A percentile compares a stretch with the other conserved stretches of the same genome.
Evolutionary conservation across 1,284 basidiomycete genomes (phyloP).

Genomic region (Hortiboletus rubellus): DNA sequence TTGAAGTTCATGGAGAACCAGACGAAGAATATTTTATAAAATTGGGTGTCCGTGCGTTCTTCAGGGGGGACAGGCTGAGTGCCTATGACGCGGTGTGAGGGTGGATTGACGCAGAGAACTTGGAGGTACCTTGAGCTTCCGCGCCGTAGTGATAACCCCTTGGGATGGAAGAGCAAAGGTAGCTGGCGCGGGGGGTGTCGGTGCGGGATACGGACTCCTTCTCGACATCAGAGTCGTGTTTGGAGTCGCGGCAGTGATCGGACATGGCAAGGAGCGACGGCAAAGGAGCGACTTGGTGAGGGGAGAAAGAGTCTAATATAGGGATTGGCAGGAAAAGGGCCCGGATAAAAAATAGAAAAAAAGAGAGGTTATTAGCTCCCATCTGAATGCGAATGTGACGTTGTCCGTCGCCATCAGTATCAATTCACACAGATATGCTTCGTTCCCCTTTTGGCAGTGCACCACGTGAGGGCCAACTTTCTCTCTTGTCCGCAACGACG

Average conservation of each 20-base stretch:
- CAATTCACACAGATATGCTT: not conserved
- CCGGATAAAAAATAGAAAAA: conserved; percentile 2
- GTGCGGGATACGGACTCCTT: conserved; percentile 30
- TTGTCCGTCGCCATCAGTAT: conserved; percentile 1
- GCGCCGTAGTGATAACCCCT: conserved; percentile 33
- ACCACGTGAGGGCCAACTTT: conserved; percentile 21
- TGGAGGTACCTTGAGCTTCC: conserved; percentile 28
- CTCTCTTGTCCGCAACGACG: not conserved
- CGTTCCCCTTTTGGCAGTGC: conserved; percentile 5
- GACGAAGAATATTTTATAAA: conserved; percentile 72
- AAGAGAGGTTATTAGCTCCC: conserved; percentile 2
- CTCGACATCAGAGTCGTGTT: conserved; percentile 26
- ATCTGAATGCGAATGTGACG: conserved; percentile 1
- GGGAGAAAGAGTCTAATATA: conserved; percentile 22
- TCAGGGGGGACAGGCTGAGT: conserved; percentile 50
- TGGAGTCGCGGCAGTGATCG: conserved; percentile 21
- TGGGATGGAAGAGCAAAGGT: conserved; percentile 1
- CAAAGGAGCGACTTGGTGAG: conserved; percentile 7
- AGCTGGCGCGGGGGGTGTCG: conserved; percentile 3
- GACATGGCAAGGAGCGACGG: conserved; percentile 22
- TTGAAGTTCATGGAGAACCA: conserved; percentile 76
- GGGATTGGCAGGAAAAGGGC: conserved; percentile 2
- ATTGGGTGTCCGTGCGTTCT: conserved; percentile 61
- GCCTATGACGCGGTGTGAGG: conserved; percentile 35
- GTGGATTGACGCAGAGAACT: fast-evolving